Base-by-base conservation (phyloP, 306 rosid species). In the Castanospermum australe region DNA sequence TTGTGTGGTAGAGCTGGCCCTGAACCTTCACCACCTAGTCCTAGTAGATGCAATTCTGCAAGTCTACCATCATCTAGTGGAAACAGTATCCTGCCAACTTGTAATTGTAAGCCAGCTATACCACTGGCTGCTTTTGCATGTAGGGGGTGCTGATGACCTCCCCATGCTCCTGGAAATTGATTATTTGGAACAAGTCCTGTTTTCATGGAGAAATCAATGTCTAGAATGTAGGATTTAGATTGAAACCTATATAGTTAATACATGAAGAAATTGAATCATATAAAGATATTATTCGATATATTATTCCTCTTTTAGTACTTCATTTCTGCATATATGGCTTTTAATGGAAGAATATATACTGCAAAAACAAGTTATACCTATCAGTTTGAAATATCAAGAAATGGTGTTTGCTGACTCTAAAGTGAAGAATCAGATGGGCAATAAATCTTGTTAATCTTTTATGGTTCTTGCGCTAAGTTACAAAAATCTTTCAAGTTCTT, bases 111-210 rank as follows among this genome's bases (percentile, higher is more conserved):
- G 67, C 97, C 98, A 52, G 80, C 10, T 86, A 86, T 61, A 21
- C 94, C 95, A 87, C 91, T 94, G 44, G 98, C 97, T 64, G 55
- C 93, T 81, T 89, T 94, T 50, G 95, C 91, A 73, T 94, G 85
- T 71, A 84, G 60, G 4, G 97, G 98, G 85, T 94, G 93, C 47
- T 54, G 61, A 89, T 94, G 98, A 75, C 28, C 86, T 56, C 79
- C 85, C 98, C 98, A 94, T 78, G 79, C 65, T 80, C 84, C 95
- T 32, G 76, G 65, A 68, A 71, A 73, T 71, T 82, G 88, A 68
- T 75, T 80, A 67, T 86, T 87, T 39, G 57, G 90, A 81, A 52
- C 80, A 68, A 61, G 71, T 15, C 91, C 96, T 94, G 82, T 75
- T 36, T 73, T 83, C 82, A 84, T 65, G 65, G 73, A 75, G 42